Conservation (phyloP, 106 monocot species). For the Allium cepa region DNA sequence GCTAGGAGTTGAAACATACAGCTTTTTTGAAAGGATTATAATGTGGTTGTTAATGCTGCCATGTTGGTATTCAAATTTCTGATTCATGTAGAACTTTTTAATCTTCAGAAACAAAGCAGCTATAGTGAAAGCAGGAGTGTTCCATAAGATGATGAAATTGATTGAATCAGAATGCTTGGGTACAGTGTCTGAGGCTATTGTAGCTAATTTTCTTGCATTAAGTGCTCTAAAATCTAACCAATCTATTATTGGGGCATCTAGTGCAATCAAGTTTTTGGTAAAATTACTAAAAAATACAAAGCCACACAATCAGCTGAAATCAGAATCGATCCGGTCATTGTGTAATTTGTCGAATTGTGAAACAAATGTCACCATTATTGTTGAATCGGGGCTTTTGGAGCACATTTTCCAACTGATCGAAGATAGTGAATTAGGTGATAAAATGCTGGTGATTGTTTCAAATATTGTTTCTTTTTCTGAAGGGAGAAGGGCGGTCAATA, state of each 20-base stretch:
- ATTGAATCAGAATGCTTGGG: conserved; percentile 10
- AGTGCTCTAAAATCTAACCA: conserved; percentile 79
- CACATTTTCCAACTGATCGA: conserved; percentile 34
- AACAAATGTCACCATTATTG: conserved; percentile 26
- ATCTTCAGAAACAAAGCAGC: conserved; percentile 70
- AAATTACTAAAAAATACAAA: conserved; percentile 15
- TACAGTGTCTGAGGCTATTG: conserved; percentile 36
- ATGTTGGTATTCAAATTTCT: too few species aligned
- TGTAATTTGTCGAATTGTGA: conserved; percentile 70
- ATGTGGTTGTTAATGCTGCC: too few species aligned
- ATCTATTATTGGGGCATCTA: conserved; percentile 48
- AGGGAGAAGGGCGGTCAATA: conserved; percentile 40
- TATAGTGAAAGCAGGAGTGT: conserved; percentile 57
- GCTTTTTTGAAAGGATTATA: too few species aligned
- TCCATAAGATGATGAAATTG: conserved; percentile 66
- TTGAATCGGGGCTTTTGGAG: conserved; percentile 39
- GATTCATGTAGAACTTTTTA: too few species aligned
- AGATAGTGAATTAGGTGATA: conserved; percentile 39
- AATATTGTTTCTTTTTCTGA: conserved; percentile 46
- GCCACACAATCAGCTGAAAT: conserved; percentile 3
- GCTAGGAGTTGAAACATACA: not conserved
- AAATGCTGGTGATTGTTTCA: conserved; percentile 43
- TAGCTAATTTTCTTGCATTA: conserved; percentile 72
- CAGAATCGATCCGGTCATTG: conserved; percentile 69
- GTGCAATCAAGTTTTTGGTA: conserved; percentile 60